These are phyloP conservation scores for Rhododendron williamsianum DNA, from an alignment of 148 eudicot genomes.

Conservation along the genomic window DNA sequence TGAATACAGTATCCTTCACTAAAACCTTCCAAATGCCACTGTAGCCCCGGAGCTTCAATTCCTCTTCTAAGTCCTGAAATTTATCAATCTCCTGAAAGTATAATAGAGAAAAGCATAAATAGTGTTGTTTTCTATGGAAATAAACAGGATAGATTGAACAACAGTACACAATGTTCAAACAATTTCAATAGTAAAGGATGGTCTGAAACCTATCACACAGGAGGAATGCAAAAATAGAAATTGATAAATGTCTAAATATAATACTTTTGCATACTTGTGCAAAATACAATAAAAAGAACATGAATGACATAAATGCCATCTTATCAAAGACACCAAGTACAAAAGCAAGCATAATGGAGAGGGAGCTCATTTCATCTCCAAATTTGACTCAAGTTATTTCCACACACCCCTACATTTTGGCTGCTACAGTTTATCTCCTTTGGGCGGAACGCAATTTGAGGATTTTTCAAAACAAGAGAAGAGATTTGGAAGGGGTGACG, in stretches of 20 bases:
- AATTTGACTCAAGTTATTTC: neutral
- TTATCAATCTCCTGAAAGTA: constrained; percentile 84
- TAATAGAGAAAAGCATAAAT: constrained; percentile 7
- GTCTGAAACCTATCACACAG: neutral
- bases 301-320: neutral
- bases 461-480: no score
- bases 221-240: neutral
- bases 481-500: no score
- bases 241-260: neutral
- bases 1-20: constrained; percentile 5
- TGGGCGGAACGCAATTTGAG: no score
- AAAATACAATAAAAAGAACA: neutral
- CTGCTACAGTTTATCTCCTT: neutral
- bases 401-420: neutral
- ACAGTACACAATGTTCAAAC: neutral
- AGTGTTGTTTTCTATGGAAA: neutral
- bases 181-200: neutral
- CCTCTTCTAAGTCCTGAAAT: constrained; percentile 72
- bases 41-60: constrained; percentile 69
- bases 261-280: neutral
- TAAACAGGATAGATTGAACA: neutral
- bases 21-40: constrained; percentile 88
- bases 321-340: neutral
- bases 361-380: neutral
- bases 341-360: neutral